Evolutionary conservation across 257 asterid genomes (phyloP).

Genomic region (Solanum tarapatanum): DNA sequence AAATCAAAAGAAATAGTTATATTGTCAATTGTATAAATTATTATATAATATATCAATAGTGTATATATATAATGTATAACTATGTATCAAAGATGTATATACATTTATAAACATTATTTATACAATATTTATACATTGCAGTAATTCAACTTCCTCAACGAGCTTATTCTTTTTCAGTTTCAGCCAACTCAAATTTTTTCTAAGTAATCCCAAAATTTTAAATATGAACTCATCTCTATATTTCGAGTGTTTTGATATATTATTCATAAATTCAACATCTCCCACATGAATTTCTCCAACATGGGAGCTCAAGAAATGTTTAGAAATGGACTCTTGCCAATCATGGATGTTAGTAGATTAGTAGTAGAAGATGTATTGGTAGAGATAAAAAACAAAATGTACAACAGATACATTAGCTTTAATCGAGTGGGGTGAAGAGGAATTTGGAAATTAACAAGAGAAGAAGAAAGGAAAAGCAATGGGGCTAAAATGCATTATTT

Average conservation of each 20-base stretch:
- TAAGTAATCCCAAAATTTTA: too few relatives aligned
- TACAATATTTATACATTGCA: neutral
- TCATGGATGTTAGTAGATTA: constrained; percentile 36
- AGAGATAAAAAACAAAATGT: constrained; percentile 45
- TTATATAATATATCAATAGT: neutral
- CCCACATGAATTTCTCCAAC: neutral
- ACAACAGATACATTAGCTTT: constrained; percentile 65
- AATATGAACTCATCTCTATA: too few relatives aligned
- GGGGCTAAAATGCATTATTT: neutral
- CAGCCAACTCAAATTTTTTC: neutral
- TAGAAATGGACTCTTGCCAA: constrained; percentile 44
- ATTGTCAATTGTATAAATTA: too few relatives aligned
- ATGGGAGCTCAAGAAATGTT: constrained; percentile 60
- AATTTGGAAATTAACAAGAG: constrained; percentile 33
- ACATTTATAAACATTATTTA: too few relatives aligned
- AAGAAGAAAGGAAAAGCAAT: neutral
- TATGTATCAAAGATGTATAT: too few relatives aligned
- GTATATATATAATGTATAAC: neutral
- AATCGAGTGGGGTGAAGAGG: constrained; percentile 40
- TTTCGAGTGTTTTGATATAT: too few relatives aligned
- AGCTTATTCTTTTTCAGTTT: neutral
- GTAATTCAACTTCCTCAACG: neutral
- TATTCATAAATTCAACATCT: neutral
- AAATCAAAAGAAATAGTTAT: neutral
- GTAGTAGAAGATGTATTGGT: constrained; percentile 62